A percentile compares a stretch with the other conserved stretches of the same genome.
Conservation (phyloP, 768 basidiomycete genomes). For the Hypsizygus marmoreus region DNA sequence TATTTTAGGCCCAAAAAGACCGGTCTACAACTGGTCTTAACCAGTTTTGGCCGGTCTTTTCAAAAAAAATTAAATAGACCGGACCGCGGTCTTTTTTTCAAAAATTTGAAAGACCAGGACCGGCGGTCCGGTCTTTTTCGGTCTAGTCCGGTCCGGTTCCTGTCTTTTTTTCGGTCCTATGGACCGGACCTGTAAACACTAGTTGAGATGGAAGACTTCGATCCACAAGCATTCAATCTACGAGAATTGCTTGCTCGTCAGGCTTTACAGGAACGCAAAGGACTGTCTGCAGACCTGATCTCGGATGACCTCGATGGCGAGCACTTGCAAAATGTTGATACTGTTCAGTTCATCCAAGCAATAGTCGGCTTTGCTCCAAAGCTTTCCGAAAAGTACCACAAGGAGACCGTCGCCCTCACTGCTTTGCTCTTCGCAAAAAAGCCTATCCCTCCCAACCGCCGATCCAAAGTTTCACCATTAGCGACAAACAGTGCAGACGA, state of each 20-base stretch:
- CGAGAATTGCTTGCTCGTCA: constrained; percentile 11
- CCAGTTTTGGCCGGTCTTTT: too few relatives aligned
- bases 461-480: constrained; percentile 15
- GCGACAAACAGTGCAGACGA: constrained; percentile 20
- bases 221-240: constrained; percentile 21
- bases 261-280: constrained; percentile 13
- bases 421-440: too few relatives aligned
- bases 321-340: constrained; percentile 16
- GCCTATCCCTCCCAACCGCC: constrained; percentile 9
- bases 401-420: not conserved
- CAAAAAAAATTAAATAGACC: too few relatives aligned
- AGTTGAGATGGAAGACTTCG: constrained; percentile 18
- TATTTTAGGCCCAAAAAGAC: too few relatives aligned
- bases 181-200: too few relatives aligned
- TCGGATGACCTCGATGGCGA: constrained; percentile 14
- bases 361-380: constrained; percentile 13
- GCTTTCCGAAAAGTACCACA: constrained; percentile 10
- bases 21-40: too few relatives aligned
- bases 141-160: too few relatives aligned
- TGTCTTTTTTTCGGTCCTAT: too few relatives aligned
- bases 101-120: too few relatives aligned
- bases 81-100: too few relatives aligned
- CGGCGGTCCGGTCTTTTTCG: too few relatives aligned
- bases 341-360: constrained; percentile 12
- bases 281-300: constrained; percentile 14